Base-by-base conservation (phyloP, 1,284 basidiomycete species). In the Tilletia indica region DNA sequence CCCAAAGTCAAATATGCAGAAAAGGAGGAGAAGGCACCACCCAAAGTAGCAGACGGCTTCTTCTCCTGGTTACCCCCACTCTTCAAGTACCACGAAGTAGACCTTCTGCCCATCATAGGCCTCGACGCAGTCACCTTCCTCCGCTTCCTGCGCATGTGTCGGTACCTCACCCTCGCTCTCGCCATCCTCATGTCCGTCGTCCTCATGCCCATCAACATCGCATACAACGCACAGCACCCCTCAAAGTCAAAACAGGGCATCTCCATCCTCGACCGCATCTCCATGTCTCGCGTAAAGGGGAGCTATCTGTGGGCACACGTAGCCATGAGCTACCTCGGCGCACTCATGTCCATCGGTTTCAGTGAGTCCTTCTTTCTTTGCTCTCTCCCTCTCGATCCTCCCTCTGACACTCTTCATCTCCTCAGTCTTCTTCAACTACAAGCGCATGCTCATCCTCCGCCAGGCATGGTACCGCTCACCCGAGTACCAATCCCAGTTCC, bases 91-190 rank as follows among this genome's bases (percentile, higher is more conserved):
- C 91, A 91, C 79, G 96, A 99, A 85, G 89, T 91, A 38, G 91
- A 94, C 77, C 89, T 98, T 61, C 87, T 98, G 42, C 90, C 92
- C 77, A 94, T 95, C 83, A 89, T 97, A 80, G 96, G 88, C 42
- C 78, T 97, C 25, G 97, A 99, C 83, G 96, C 95, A 0, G 91
- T 94, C 68, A 89, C 92, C 14, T 99, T 93, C 85, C 89, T 99
- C 21, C 91, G 95, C 31, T 97, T 99, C 84, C 88, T 92, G 38
- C 90, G 94, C 73, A 90, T 99, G 87, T 88, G 92, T 81, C 90
- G 94, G 36, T 75, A 70, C 68, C 76, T 79, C 69, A 72, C 78
- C 45, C 76, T 77, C 25, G 73, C 74, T 0, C 73, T 84, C 31
- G 78, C 80, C 42, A 38, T 82, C 68, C 86, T 93, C 68, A 87